Percentiles rank a stretch among this genome's conserved stretches.
Conservation (phyloP, 805 yeast species). For the Teunomyces funiuensis region DNA sequence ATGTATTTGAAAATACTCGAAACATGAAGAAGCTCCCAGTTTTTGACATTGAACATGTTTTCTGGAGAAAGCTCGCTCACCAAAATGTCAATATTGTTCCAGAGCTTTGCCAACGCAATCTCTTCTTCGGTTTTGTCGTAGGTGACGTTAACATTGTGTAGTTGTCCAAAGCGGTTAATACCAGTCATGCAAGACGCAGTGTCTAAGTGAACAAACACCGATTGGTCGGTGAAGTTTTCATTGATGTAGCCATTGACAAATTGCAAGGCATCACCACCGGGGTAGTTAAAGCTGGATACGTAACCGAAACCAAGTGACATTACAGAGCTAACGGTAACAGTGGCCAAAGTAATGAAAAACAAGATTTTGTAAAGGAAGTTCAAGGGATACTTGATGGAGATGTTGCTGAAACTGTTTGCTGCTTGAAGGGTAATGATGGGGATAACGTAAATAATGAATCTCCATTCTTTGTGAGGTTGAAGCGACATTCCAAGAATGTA, state of each 20-base stretch:
- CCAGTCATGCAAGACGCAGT: slow-evolving; percentile 88
- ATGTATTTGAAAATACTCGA: slow-evolving; percentile 18
- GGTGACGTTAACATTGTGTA: slow-evolving; percentile 34
- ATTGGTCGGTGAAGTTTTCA: slow-evolving; percentile 15
- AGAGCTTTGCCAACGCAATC: slow-evolving; percentile 27
- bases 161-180: slow-evolving; percentile 69
- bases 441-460: slow-evolving; percentile 75
- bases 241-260: slow-evolving; percentile 48
- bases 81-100: slow-evolving; percentile 32
- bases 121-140: slow-evolving; percentile 79
- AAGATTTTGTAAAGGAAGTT: slow-evolving; percentile 26
- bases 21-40: slow-evolving; percentile 24
- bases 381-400: slow-evolving; percentile 17
- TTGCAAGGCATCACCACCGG: slow-evolving; percentile 78
- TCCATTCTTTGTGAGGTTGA: slow-evolving; percentile 94
- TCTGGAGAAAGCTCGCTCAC: slow-evolving; percentile 20
- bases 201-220: slow-evolving; percentile 65
- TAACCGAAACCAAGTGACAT: slow-evolving; percentile 54
- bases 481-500: slow-evolving; percentile 68
- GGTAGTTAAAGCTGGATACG: slow-evolving; percentile 75
- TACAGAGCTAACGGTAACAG: slow-evolving; percentile 28
- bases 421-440: slow-evolving; percentile 69
- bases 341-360: slow-evolving; percentile 20
- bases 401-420: slow-evolving; percentile 54
- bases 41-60: slow-evolving; percentile 10